Base-by-base conservation (phyloP, 495 filamentous ascomycete species). In the Wilcoxina mikolae region DNA sequence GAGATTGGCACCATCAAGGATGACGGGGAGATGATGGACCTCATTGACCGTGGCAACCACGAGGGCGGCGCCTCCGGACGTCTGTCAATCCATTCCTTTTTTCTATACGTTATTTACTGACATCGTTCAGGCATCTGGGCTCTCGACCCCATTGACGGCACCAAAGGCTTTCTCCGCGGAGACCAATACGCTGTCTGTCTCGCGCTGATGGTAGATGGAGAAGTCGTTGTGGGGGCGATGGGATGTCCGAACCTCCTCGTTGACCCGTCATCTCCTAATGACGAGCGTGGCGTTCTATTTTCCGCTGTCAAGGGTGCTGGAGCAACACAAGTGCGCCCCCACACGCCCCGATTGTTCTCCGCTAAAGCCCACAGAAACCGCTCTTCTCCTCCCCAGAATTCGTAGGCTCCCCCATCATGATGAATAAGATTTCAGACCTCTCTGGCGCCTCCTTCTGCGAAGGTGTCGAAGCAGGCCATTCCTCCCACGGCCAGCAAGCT, bases 131-230 rank as follows among this genome's bases (percentile, higher is more conserved):
- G 63, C 56, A 87, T 95, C 69, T 99, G 91, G 91, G 85, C 91
- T 18, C 74, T 99, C 45, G 91, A 99, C 70, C 91, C 91, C 33
- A 94, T 99, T 55, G 91, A 99, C 68, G 91, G 91, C 43, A 99
- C 91, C 53, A 91, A 93, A 69, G 91, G 91, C 24, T 99, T 99
- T 71, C 73, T 99, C 49, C 76, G 91, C 46, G 93, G 93, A n/a
- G 91, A 87, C 17, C 91, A 99, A 70, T 99, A 99, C 66, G 91
- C 91, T 22, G 86, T 99, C 26, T 94, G 88, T 67, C 76, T 99
- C 0, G 91, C 77, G 28, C 70, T 99, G 62, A 83, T 99, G 61
- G 85, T 87, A 26, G 87, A 95, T 58, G 91, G 90, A n/a, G 81
- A 93, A 46, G 87, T 95, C 56, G 89, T 90, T 66, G 86, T 93